Conservation (phyloP, 2,329 filamentous ascomycete species). For the Nemania abortiva region DNA sequence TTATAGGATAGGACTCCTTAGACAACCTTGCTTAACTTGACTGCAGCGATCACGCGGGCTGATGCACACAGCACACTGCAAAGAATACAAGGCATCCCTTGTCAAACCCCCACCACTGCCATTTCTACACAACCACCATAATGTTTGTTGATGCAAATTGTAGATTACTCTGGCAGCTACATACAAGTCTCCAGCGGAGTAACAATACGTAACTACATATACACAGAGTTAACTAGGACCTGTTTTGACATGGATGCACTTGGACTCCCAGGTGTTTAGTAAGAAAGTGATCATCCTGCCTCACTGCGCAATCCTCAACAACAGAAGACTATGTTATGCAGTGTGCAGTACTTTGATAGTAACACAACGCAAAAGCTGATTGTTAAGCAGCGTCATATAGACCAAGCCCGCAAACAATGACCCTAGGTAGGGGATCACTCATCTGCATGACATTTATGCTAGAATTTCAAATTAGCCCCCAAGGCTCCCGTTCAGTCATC, state of each 20-base stretch:
- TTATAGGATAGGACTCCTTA: conserved; percentile 21
- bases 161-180: background rate
- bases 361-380: conserved; percentile 15
- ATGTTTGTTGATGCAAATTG: background rate
- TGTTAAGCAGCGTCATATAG: conserved; percentile 26
- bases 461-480: conserved; percentile 32
- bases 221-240: background rate
- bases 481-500: conserved; percentile 25
- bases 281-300: conserved; percentile 10
- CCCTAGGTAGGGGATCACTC: conserved; percentile 2
- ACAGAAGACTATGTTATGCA: background rate
- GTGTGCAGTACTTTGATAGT: conserved; percentile 2
- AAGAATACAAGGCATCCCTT: conserved; percentile 9
- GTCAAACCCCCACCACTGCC: background rate
- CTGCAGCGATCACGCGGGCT: conserved; percentile 10
- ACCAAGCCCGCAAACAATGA: background rate
- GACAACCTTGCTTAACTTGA: background rate
- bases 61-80: conserved; percentile 6
- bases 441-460: conserved; percentile 17
- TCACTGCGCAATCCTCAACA: conserved; percentile 3
- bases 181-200: background rate
- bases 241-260: background rate
- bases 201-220: background rate
- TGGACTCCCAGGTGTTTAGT: conserved; percentile 9
- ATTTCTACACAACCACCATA: background rate